Conservation (phyloP, 1,139 yeast genomes). For the Yamadazyma atmosphaerica region DNA sequence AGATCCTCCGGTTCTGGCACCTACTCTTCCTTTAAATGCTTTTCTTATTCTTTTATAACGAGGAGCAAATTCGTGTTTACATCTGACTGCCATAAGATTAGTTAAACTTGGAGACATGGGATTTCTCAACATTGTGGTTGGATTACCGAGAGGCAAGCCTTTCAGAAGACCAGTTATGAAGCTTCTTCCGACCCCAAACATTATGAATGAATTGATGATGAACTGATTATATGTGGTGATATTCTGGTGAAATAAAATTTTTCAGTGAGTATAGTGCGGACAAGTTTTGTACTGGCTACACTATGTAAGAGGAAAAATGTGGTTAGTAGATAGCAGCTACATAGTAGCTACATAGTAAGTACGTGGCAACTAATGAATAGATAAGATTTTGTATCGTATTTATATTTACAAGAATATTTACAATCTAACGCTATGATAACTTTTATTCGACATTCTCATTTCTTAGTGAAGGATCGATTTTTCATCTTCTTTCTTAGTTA, state of each 20-base stretch:
- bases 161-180: conserved; percentile 1
- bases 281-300: too few relatives aligned
- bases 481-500: too few relatives aligned
- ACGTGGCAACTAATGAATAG: too few relatives aligned
- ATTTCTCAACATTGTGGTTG: neutral
- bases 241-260: neutral
- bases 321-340: too few relatives aligned
- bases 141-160: neutral
- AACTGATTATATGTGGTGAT: too few relatives aligned
- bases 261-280: neutral
- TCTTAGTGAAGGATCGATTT: too few relatives aligned
- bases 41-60: conserved; percentile 71
- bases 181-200: conserved; percentile 2
- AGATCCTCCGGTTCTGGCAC: conserved; percentile 95
- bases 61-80: conserved; percentile 86
- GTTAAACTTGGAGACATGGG: neutral
- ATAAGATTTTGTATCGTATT: too few relatives aligned
- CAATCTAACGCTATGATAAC: too few relatives aligned
- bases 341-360: too few relatives aligned
- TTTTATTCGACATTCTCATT: too few relatives aligned
- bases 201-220: too few relatives aligned
- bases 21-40: conserved; percentile 92
- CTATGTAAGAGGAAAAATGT: too few relatives aligned
- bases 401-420: conserved; percentile 3
- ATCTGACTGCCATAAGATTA: conserved; percentile 33